These are phyloP conservation scores for Phoma sp. DNA, from an alignment of 2,329 filamentous ascomycete genomes.

Conservation along the genomic window DNA sequence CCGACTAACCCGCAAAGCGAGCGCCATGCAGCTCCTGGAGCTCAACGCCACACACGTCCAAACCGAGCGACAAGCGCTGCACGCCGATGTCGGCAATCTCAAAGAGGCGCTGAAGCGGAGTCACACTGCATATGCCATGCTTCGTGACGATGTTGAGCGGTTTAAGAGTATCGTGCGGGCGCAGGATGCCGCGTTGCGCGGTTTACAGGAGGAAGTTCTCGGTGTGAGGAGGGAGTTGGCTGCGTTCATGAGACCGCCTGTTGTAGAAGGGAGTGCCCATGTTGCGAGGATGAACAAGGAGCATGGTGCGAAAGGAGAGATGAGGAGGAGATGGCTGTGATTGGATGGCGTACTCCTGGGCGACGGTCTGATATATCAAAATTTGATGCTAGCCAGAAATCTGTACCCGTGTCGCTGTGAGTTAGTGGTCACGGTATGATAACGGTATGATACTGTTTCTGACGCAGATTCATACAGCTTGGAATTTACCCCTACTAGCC, in stretches of 20 bases:
- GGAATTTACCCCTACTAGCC: background rate
- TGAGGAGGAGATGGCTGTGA: background rate
- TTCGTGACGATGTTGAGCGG: slow-evolving; percentile 1
- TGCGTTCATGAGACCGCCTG: background rate
- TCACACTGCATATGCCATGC: slow-evolving; percentile 1
- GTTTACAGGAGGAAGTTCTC: background rate
- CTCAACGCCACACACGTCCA: background rate
- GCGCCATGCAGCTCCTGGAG: background rate
- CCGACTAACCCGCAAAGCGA: background rate
- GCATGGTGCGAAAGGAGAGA: background rate
- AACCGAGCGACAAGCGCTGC: background rate
- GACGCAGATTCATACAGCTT: background rate
- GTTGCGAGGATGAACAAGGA: too few relatives aligned
- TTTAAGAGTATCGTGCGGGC: background rate
- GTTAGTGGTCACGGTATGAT: background rate
- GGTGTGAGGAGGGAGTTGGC: background rate
- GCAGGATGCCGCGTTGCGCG: background rate
- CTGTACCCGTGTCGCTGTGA: background rate
- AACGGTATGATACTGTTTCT: background rate
- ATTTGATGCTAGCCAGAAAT: too few relatives aligned
- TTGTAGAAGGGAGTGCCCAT: background rate
- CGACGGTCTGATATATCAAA: too few relatives aligned
- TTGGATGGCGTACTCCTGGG: too few relatives aligned
- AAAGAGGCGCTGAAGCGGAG: background rate
- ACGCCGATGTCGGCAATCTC: background rate